These are phyloP conservation scores for Paratinospora sagittata DNA, from an alignment of 164 flowering plant genomes.

Conservation along the genomic window DNA sequence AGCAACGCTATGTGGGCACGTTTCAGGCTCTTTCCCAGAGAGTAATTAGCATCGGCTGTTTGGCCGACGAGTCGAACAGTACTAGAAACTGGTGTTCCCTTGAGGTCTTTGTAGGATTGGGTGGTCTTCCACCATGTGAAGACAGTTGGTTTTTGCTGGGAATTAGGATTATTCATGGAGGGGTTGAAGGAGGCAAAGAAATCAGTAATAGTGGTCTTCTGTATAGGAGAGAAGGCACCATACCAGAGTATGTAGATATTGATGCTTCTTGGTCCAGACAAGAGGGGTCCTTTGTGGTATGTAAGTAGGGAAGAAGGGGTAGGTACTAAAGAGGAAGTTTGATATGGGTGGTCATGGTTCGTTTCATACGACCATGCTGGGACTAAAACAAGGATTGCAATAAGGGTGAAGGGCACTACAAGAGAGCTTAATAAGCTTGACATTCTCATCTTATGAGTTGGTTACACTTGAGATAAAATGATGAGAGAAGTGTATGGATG, in stretches of 20 bases:
- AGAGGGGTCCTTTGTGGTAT: constrained; percentile 33
- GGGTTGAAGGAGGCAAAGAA: constrained; percentile 27
- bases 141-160: constrained; percentile 12
- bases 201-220: constrained; percentile 18
- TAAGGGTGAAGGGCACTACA: constrained; percentile 10
- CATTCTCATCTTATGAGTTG: constrained; percentile 10
- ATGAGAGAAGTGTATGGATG: not conserved
- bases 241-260: constrained; percentile 31
- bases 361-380: constrained; percentile 14
- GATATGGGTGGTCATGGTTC: constrained; percentile 1
- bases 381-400: constrained; percentile 10
- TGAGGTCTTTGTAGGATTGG: constrained; percentile 20
- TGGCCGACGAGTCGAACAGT: constrained; percentile 17
- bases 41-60: constrained; percentile 11
- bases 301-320: constrained; percentile 15
- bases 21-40: constrained; percentile 28
- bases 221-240: constrained; percentile 23
- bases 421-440: constrained; percentile 6
- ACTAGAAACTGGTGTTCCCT: constrained; percentile 17
- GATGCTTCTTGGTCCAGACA: constrained; percentile 19
- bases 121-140: constrained; percentile 28
- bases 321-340: constrained; percentile 15
- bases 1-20: constrained; percentile 20
- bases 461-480: not conserved
- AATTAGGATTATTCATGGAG: constrained; percentile 6